Percentiles rank a stretch among this genome's conserved stretches.
phyloP scores from a whole-genome alignment of 768 basidiomycete genomes.

The Candolleomyces eurysporus region DNA sequence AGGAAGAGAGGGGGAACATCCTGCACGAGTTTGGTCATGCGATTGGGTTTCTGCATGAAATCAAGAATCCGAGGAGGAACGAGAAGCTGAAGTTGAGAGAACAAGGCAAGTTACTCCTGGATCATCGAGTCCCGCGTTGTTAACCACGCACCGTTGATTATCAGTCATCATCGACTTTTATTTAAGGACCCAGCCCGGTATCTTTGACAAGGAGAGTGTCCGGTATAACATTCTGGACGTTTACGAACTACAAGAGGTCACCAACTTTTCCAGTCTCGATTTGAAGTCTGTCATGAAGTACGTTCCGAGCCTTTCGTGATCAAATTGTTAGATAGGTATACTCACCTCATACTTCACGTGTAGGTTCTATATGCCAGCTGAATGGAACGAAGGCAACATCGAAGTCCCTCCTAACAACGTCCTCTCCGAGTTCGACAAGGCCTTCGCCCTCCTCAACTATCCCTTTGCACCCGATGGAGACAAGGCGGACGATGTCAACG shows the following conservation, averaged over 20 bases:
- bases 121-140: not conserved
- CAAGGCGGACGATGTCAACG: not conserved
- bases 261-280: constrained; percentile 13
- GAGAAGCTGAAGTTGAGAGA: constrained; percentile 10
- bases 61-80: constrained; percentile 12
- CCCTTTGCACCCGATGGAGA: constrained; percentile 4
- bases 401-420: constrained; percentile 12
- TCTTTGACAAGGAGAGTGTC: constrained; percentile 6
- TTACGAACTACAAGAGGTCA: constrained; percentile 9
- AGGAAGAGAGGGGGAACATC: constrained; percentile 13
- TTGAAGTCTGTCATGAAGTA: constrained; percentile 17
- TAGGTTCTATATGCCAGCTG: constrained; percentile 18
- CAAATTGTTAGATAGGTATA: not conserved
- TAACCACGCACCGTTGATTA: not conserved
- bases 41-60: constrained; percentile 15
- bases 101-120: constrained; percentile 3
- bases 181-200: not conserved
- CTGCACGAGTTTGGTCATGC: constrained; percentile 18
- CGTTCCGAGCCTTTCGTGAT: not conserved
- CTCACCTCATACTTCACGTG: too few species aligned
- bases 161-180: not conserved
- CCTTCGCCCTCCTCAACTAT: constrained; percentile 16
- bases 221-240: constrained; percentile 11
- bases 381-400: constrained; percentile 9
- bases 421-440: constrained; percentile 15